These are phyloP conservation scores for Debaryomyces prosopidis DNA, from an alignment of 805 yeast genomes.

Conservation along the genomic window DNA sequence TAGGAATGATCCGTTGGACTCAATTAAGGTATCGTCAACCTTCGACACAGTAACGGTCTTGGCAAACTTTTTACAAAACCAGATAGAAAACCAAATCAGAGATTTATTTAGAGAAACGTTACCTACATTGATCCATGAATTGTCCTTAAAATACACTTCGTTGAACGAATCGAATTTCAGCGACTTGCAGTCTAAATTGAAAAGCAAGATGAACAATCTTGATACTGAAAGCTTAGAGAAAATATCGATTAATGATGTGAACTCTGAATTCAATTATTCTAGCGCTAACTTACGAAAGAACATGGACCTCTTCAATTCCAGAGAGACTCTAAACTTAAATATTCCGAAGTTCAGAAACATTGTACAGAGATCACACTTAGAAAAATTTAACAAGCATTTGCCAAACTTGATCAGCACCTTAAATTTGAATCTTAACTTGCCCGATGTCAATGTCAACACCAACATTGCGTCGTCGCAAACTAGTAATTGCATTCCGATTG, in stretches of 20 bases:
- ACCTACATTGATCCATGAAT: conserved; percentile 76
- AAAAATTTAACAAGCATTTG: conserved; percentile 37
- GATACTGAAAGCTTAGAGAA: conserved; percentile 6
- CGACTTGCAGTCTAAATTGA: conserved; percentile 10
- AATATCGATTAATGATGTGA: conserved; percentile 56
- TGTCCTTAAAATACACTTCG: conserved; percentile 58
- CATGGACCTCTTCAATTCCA: conserved; percentile 56
- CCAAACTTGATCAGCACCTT: conserved; percentile 40
- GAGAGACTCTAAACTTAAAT: conserved; percentile 77
- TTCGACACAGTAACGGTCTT: conserved; percentile 82
- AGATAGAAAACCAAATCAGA: conserved; percentile 78
- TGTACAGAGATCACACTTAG: conserved; percentile 57
- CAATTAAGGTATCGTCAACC: conserved; percentile 80
- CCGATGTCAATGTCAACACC: conserved; percentile 18
- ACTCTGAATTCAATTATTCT: conserved; percentile 55
- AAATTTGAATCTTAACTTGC: conserved; percentile 34
- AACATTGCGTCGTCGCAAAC: conserved; percentile 7
- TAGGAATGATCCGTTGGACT: conserved; percentile 84
- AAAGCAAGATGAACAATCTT: conserved; percentile 7
- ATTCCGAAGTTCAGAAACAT: conserved; percentile 59
- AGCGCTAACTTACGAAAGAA: conserved; percentile 47
- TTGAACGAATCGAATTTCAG: conserved; percentile 11
- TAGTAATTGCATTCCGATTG: conserved; percentile 41
- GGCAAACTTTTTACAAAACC: conserved; percentile 78
- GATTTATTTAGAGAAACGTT: conserved; percentile 80